Conservation (phyloP, 495 filamentous ascomycete genomes). For the Hypoxylon cercidicola region DNA sequence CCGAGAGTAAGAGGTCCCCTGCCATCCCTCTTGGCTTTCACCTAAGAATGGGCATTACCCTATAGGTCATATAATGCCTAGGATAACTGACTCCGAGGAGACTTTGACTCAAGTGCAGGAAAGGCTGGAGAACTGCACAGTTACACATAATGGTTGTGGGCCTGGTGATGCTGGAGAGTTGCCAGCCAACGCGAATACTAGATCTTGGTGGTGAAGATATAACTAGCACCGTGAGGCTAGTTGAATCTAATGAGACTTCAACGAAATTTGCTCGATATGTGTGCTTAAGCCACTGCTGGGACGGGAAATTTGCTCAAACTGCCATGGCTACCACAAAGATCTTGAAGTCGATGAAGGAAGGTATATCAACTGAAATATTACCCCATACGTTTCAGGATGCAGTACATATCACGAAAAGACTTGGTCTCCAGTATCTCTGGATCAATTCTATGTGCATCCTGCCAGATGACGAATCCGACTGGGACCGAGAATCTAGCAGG, state of each 20-base stretch:
- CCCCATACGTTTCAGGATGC: constrained; percentile 44
- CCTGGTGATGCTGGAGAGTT: neutral
- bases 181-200: neutral
- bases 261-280: neutral
- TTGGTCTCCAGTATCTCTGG: constrained; percentile 42
- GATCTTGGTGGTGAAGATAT: neutral
- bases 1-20: neutral
- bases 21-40: neutral
- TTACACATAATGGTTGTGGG: neutral
- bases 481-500: constrained; percentile 30
- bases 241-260: neutral
- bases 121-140: neutral
- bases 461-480: constrained; percentile 36
- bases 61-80: neutral
- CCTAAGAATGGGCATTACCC: neutral
- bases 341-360: neutral
- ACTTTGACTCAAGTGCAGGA: neutral
- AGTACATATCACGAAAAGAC: constrained; percentile 19
- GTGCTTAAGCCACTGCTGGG: constrained; percentile 2
- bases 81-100: neutral
- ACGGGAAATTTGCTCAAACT: neutral
- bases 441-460: constrained; percentile 49
- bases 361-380: neutral
- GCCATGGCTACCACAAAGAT: neutral
- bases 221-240: neutral